Base-by-base conservation (phyloP, 345 rosid genomes). In the Acer yangbiense region DNA sequence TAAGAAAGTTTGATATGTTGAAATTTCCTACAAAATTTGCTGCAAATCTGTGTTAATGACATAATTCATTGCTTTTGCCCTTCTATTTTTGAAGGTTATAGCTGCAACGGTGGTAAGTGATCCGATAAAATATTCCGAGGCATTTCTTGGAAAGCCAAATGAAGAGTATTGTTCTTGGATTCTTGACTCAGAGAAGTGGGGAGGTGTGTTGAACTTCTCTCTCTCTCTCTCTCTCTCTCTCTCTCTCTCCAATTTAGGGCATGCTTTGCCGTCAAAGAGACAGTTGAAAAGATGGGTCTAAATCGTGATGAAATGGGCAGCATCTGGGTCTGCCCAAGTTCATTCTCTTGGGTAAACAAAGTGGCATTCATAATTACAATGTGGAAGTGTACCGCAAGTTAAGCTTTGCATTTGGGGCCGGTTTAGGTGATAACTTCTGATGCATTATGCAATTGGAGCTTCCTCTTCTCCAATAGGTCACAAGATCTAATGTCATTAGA, bases 151-250 rank as follows among this genome's bases (percentile, higher is more conserved):
- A 72, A 96, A 89, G 86, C 80, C 79, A 18, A 96, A 94, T 58
- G 85, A 75, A 70, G 95, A 90, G 72, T 96, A 94, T 67, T 87
- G 92, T 89, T 79, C 93, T 80, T 96, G 99, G 99, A 96, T 96
- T 86, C 94, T 85, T 79, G 89, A 91, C 80, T 82, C 95, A 0
- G 95, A 92, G 79, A 96, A 96, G 80, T 96, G 98, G 99, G 99
- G 98, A 92, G 98, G 99, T 96, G 75, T 65, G 83, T 73, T 68
- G 25, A 72, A 57, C 50, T 63, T 73, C 18, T 75, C 46, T 43
- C 46, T 43, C 46, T 48, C 32, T 29, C 39, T 32, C 78, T 72
- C 32, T 35, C 39, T 48, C 69, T 44, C 46, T 48, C 32, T 29
- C 39, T 32, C 78, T 72, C 32, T 35, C 39, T 48, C 69, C 27